Evolutionary conservation across 768 basidiomycete species (phyloP).

Genomic region (Strobilomyces echinocephalus): DNA sequence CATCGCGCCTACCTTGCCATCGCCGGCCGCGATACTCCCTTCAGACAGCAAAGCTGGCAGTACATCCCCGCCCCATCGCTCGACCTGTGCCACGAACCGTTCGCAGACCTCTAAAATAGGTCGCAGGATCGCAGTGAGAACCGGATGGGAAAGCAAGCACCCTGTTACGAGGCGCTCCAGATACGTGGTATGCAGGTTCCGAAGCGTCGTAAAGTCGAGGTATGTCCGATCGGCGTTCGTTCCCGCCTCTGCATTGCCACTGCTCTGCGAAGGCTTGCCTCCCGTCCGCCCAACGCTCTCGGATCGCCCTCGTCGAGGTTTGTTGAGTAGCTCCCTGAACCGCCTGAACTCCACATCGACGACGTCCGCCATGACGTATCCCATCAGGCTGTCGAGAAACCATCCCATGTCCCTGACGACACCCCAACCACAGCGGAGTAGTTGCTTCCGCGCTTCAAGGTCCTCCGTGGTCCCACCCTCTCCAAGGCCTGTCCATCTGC

Average conservation of each 20-base stretch:
- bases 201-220: conserved; percentile 83
- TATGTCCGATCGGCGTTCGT: conserved; percentile 29
- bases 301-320: conserved; percentile 17
- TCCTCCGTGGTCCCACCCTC: conserved; percentile 82
- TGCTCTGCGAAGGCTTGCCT: conserved; percentile 4
- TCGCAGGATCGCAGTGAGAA: conserved; percentile 57
- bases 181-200: conserved; percentile 76
- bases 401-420: conserved; percentile 84
- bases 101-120: conserved; percentile 81
- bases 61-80: conserved; percentile 90
- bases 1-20: conserved; percentile 59
- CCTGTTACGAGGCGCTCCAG: conserved; percentile 76
- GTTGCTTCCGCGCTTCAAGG: conserved; percentile 52
- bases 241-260: conserved; percentile 15
- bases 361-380: conserved; percentile 88
- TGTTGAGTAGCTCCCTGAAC: conserved; percentile 56
- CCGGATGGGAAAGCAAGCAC: conserved; percentile 66
- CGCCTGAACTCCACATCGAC: conserved; percentile 77
- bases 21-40: conserved; percentile 58
- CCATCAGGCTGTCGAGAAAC: conserved; percentile 80
- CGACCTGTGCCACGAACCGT: conserved; percentile 80
- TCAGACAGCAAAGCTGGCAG: conserved; percentile 80
- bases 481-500: conserved; percentile 81
- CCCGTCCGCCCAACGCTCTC: conserved; percentile 16
- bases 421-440: conserved; percentile 82